Base-by-base conservation (phyloP, 306 rosid species). In the Fragaria ananassa region DNA sequence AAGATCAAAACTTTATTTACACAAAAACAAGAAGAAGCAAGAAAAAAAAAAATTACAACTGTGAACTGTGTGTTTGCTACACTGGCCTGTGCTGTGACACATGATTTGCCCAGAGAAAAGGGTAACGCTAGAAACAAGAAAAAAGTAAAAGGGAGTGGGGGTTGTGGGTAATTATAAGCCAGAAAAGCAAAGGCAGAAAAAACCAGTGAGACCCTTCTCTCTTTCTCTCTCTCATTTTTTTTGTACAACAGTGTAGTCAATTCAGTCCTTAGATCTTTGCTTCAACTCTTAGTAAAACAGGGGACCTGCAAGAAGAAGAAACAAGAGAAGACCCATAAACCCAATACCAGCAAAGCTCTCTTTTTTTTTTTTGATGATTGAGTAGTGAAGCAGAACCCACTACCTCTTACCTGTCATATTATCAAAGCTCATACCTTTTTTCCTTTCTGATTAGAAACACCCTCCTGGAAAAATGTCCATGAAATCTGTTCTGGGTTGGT, bases 31-130 rank as follows among this genome's bases (percentile, higher is more conserved):
- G 87, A 61, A 62, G 56, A 27, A 42, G 45, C 45, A 8, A 81
- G 75, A 74, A 61, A 29, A 63, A 35, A 35, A 35, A 4, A 35
- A 3, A 4, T 34, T 34, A 82, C 91, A 73, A 85, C 81, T 67
- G 86, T 80, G 72, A 10, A 44, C 47, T 37, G 56, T 74, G 61
- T 49, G 54, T 49, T 49, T 49, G 85, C 78, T 10, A 19, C 34
- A 70, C 82, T 81, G 90, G 79, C 78, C 86, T 78, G 88, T 46
- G 82, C 42, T 35, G 47, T 37, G 46, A 79, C 87, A 83, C 86
- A 89, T 89, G 92, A 87, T 85, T 84, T 86, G 85, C 83, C 85
- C 77, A 79, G 81, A 70, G 86, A 75, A 82, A 89, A 88, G 85
- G 89, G 85, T n/a, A 66, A 78, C 65, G 84, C 85, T 51, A 64